Base-by-base conservation (phyloP, 106 monocot genomes). In the Phalaenopsis equestris region DNA sequence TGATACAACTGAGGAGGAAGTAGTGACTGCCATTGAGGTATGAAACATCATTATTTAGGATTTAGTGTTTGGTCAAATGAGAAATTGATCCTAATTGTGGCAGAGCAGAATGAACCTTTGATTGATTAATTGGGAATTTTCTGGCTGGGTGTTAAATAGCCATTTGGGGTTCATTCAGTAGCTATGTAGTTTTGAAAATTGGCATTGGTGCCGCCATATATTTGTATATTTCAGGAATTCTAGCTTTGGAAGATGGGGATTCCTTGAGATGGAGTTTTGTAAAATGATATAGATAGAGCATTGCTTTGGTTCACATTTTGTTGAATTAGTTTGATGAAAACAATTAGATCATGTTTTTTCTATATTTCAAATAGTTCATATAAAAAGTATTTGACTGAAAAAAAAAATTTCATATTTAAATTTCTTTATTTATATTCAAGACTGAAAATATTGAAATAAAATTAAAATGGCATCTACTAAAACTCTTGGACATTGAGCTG, bases 1-100 rank as follows among this genome's bases (percentile, higher is more conserved):
- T 56, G 88, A 88, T 19, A 79, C 72, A 39, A 84, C 83, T 1
- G 90, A 93, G 6, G 93, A 93, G 72, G 90, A 93, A 42, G 47
- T 73, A 2, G 80, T 82, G 12, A 67, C 81, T 75, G 70, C 14
- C 37, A 73, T 84, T 43, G 81, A 84, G 79, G 84, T 77, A 64
- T 90, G 79, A 85, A 6, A 12, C 43, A 18, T 73, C 19, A 30
- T 30, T 30, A 30, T 30, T 30, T 30, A 30, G 30, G 30, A 30
- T 30, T 30, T 30, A 30, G 42, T 41, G 43, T 42, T 41, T 68
- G 11, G 36, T 4, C 19, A 61, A 18, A 23, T 45, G 5, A 38
- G 9, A 38, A 72, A 72, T 11, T 68, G 12, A 38, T 68, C 12
- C 1, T 73, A 73, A 3, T 68, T 18, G 6, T 42, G 6, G 42